Percentiles rank a stretch among this genome's conserved stretches.
Conservation (phyloP, 1,284 basidiomycete species). For the Marasmius sp. region DNA sequence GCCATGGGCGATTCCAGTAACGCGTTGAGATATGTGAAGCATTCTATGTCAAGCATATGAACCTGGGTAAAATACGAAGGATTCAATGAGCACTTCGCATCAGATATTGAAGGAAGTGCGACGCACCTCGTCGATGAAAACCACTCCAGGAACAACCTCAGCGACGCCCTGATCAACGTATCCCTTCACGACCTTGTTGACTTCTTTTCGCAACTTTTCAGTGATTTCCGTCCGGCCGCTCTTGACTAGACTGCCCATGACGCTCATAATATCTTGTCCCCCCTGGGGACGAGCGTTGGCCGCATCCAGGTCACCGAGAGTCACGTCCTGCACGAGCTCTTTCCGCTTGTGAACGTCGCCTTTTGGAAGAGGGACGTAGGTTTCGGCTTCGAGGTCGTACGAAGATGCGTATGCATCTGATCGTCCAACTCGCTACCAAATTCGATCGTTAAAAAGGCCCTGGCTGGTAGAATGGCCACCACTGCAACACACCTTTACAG, state of each 20-base stretch:
- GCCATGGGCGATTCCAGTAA: conserved; percentile 95
- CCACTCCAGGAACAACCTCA: conserved; percentile 95
- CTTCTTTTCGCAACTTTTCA: conserved; percentile 92
- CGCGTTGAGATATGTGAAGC: conserved; percentile 97
- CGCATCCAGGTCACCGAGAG: conserved; percentile 93
- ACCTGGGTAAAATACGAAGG: conserved; percentile 57
- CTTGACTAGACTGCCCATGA: conserved; percentile 97
- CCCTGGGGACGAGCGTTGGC: conserved; percentile 94
- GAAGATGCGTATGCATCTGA: conserved; percentile 99
- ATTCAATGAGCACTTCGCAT: not conserved
- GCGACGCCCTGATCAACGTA: conserved; percentile 99
- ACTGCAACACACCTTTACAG: conserved; percentile 76
- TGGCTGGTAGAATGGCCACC: not conserved
- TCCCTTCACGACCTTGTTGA: conserved; percentile 97
- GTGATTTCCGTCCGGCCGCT: conserved; percentile 95
- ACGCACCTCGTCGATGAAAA: conserved; percentile 96
- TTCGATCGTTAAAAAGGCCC: conserved; percentile 3
- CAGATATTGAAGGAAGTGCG: not conserved
- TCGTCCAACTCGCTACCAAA: conserved; percentile 81
- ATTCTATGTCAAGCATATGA: conserved; percentile 99
- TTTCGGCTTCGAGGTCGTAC: conserved; percentile 97
- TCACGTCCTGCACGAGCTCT: conserved; percentile 97
- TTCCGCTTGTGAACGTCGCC: conserved; percentile 98
- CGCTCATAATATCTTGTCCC: conserved; percentile 98
- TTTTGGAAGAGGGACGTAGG: conserved; percentile 96